Conservation (phyloP, 805 yeast genomes). For the Babjeviella inositovora region DNA sequence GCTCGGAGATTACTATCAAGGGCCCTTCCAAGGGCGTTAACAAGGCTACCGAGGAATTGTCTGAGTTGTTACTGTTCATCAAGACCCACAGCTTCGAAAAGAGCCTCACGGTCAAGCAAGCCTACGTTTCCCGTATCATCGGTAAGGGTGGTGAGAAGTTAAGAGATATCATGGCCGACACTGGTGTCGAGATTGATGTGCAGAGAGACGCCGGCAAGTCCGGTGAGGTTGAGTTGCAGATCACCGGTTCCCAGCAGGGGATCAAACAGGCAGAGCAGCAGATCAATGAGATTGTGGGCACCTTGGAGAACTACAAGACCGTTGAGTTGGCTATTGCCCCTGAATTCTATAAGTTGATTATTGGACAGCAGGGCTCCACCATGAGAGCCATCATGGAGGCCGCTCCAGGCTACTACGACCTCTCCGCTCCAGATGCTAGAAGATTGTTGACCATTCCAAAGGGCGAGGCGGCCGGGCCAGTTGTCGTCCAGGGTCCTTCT, state of each 20-base stretch:
- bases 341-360: constrained; percentile 55
- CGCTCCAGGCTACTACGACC: constrained; percentile 59
- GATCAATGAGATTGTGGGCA: constrained; percentile 47
- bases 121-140: constrained; percentile 75
- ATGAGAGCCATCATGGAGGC: constrained; percentile 57
- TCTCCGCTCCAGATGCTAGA: constrained; percentile 22
- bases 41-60: constrained; percentile 70
- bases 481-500: constrained; percentile 65
- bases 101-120: constrained; percentile 44
- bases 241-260: constrained; percentile 66
- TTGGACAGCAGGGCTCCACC: constrained; percentile 66
- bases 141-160: constrained; percentile 82
- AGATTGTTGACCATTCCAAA: constrained; percentile 57
- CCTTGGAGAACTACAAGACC: constrained; percentile 44
- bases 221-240: constrained; percentile 44
- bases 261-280: constrained; percentile 55
- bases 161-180: constrained; percentile 59
- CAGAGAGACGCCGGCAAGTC: constrained; percentile 19
- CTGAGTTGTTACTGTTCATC: constrained; percentile 74
- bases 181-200: constrained; percentile 41
- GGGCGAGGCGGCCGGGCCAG: constrained; percentile 32
- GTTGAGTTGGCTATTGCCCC: constrained; percentile 52
- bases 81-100: constrained; percentile 66
- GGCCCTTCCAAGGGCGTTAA: constrained; percentile 88
- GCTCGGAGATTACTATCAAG: constrained; percentile 41